phyloP scores from a whole-genome alignment of 768 basidiomycete genomes.

The Collybia nuda region DNA sequence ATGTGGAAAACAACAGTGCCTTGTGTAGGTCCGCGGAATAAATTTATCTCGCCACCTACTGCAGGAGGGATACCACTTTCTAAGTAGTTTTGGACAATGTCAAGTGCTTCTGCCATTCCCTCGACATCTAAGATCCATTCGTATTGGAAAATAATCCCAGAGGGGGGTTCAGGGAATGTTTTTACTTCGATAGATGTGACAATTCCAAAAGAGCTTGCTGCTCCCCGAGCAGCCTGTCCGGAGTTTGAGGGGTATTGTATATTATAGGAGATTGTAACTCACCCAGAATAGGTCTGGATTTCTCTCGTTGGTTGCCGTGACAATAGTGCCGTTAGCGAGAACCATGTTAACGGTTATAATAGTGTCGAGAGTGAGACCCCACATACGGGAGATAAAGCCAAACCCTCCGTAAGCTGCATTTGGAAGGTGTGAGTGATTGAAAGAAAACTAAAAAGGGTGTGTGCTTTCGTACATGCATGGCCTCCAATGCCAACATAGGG shows the following conservation, averaged over 20 bases:
- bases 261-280: conserved; percentile 10
- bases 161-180: conserved; percentile 15
- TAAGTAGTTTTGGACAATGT: conserved; percentile 33
- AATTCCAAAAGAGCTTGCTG: conserved; percentile 19
- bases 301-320: conserved; percentile 31
- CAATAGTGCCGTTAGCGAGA: conserved; percentile 44
- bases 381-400: conserved; percentile 46
- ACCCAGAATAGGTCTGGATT: conserved; percentile 56
- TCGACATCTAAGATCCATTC: conserved; percentile 32
- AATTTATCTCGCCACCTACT: conserved; percentile 27
- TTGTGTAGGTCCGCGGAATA: conserved; percentile 23
- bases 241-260: conserved; percentile 21
- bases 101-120: conserved; percentile 28
- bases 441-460: neutral
- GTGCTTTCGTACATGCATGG: conserved; percentile 32
- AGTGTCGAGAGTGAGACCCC: conserved; percentile 51
- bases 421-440: neutral
- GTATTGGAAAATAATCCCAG: conserved; percentile 23
- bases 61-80: conserved; percentile 29
- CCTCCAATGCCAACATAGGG: conserved; percentile 53
- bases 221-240: conserved; percentile 1
- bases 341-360: conserved; percentile 40
- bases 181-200: conserved; percentile 15
- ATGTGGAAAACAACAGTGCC: conserved; percentile 29
- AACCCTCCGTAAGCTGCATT: conserved; percentile 43